phyloP scores from a whole-genome alignment of 257 asterid genomes.

The Cinchona pubescens region DNA sequence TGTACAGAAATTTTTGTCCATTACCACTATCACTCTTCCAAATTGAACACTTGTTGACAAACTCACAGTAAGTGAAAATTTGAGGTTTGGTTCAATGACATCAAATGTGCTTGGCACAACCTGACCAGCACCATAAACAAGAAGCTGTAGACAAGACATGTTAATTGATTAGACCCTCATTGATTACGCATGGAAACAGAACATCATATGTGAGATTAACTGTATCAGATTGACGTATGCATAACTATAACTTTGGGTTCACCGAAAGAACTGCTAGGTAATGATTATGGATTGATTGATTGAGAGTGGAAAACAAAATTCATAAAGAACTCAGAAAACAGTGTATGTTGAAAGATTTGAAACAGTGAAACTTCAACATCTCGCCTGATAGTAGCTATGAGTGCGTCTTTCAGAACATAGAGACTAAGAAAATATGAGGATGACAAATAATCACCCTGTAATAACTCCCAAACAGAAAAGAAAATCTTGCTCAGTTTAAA shows the following conservation, averaged over 20 bases:
- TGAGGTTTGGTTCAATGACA: constrained; percentile 50
- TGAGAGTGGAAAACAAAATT: background rate
- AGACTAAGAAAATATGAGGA: background rate
- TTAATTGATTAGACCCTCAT: background rate
- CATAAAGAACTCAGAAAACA: background rate
- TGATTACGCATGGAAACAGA: background rate
- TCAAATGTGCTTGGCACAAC: constrained; percentile 59
- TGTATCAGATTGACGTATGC: background rate
- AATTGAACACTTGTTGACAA: constrained; percentile 53
- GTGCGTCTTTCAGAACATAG: background rate
- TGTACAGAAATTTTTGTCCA: constrained; percentile 72
- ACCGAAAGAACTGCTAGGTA: background rate
- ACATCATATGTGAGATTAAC: background rate
- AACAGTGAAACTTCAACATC: background rate
- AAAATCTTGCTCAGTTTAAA: background rate
- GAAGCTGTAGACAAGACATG: constrained; percentile 50
- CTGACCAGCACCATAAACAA: constrained; percentile 80
- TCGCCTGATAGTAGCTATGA: background rate
- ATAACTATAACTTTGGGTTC: background rate
- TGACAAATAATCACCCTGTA: background rate
- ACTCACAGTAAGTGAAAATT: constrained; percentile 56
- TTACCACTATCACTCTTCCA: constrained; percentile 62
- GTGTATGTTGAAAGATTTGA: background rate
- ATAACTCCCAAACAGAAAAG: background rate
- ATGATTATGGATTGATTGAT: background rate